phyloP scores from a whole-genome alignment of 306 rosid genomes.

The Cajanus cajan region DNA sequence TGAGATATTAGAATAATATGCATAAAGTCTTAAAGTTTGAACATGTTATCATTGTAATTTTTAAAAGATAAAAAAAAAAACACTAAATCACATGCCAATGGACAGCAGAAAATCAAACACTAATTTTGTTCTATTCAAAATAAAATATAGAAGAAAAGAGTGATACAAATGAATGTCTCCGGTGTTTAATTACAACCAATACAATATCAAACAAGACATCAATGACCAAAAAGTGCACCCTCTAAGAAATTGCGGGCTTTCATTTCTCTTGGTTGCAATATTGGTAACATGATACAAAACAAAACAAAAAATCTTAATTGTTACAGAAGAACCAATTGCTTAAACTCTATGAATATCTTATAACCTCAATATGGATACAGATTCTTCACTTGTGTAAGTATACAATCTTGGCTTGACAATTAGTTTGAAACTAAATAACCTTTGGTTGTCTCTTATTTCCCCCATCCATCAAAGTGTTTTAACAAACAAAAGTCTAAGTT shows the following conservation, averaged over 20 bases:
- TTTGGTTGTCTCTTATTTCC: slow-evolving; percentile 8
- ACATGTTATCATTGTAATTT: too few relatives aligned
- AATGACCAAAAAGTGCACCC: neutral
- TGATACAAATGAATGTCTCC: slow-evolving; percentile 25
- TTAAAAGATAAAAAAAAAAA: too few relatives aligned
- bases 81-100: neutral
- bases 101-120: neutral
- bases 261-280: slow-evolving; percentile 25
- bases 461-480: neutral
- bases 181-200: slow-evolving; percentile 15
- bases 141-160: neutral
- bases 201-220: neutral
- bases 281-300: neutral
- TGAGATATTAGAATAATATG: neutral
- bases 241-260: neutral
- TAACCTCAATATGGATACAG: slow-evolving; percentile 26
- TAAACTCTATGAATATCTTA: slow-evolving; percentile 34
- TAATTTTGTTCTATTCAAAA: neutral
- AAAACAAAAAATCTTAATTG: slow-evolving; percentile 7
- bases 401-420: slow-evolving; percentile 25
- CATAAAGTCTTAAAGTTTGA: too few relatives aligned
- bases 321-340: slow-evolving; percentile 28
- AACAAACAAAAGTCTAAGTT: neutral
- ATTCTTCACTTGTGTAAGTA: slow-evolving; percentile 36
- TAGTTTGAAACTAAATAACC: slow-evolving; percentile 22